Evolutionary conservation across 257 asterid species (phyloP).

Genomic region (Galeopsis tetrahit): DNA sequence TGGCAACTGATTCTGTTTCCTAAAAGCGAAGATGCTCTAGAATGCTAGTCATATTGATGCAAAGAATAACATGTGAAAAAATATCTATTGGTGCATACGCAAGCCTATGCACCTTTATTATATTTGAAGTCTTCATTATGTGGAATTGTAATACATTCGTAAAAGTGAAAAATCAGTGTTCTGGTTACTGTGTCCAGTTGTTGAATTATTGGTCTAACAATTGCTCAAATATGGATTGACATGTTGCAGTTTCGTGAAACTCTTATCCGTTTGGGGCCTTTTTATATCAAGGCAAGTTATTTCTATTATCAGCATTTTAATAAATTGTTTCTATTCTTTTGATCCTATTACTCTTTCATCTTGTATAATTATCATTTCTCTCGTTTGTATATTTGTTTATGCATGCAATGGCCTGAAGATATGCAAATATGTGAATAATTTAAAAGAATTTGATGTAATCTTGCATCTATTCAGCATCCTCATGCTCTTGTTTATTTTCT

Average conservation of each 20-base stretch:
- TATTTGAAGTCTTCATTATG: not conserved
- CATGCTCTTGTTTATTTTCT: not conserved
- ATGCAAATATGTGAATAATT: slow-evolving; percentile 10
- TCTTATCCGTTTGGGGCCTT: slow-evolving; percentile 92
- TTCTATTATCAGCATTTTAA: slow-evolving; percentile 25
- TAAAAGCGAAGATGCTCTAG: slow-evolving; percentile 10
- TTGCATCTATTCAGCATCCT: slow-evolving; percentile 12
- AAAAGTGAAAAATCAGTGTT: not conserved
- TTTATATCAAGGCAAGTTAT: slow-evolving; percentile 89
- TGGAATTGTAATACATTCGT: slow-evolving; percentile 7
- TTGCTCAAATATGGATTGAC: slow-evolving; percentile 33
- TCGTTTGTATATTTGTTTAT: slow-evolving; percentile 12
- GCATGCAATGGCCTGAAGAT: slow-evolving; percentile 2
- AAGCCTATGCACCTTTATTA: slow-evolving; percentile 8
- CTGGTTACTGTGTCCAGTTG: slow-evolving; percentile 19
- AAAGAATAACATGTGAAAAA: not conserved
- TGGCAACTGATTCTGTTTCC: not conserved
- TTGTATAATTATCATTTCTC: not conserved
- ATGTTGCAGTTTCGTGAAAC: slow-evolving; percentile 92
- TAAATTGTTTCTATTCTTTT: slow-evolving; percentile 25
- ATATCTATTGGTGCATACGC: not conserved
- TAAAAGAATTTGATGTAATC: not conserved
- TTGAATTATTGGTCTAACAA: slow-evolving; percentile 16
- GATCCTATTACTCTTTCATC: not conserved
- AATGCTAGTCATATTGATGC: not conserved